phyloP scores from a whole-genome alignment of 83 land plant species.

The Picea engelmannii region DNA sequence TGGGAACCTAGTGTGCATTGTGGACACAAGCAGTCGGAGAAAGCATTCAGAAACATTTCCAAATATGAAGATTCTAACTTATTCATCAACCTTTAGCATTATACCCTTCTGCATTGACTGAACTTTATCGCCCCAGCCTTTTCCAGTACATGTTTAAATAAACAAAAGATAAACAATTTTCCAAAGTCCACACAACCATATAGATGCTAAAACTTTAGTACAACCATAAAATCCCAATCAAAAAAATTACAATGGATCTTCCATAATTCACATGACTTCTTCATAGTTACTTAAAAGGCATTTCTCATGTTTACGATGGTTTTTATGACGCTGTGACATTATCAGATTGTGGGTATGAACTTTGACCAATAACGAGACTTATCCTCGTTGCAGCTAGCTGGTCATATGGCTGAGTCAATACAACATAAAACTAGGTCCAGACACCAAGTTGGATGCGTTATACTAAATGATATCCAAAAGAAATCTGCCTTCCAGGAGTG shows the following conservation, averaged over 20 bases:
- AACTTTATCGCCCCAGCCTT: not conserved
- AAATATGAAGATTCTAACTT: too few species aligned
- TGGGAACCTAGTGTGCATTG: too few species aligned
- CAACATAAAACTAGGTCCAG: not conserved
- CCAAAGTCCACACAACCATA: not conserved
- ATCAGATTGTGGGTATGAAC: not conserved
- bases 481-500: not conserved
- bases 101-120: not conserved
- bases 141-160: not conserved
- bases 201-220: not conserved
- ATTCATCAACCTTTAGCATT: too few species aligned
- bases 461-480: not conserved
- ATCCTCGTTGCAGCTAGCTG: not conserved
- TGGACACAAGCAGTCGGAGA: too few species aligned
- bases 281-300: not conserved
- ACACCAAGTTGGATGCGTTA: not conserved
- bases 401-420: not conserved
- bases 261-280: not conserved
- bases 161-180: not conserved
- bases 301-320: not conserved
- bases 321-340: not conserved
- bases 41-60: too few species aligned
- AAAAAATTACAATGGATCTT: not conserved
- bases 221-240: not conserved
- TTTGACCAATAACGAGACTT: not conserved